Percentiles rank a stretch among this genome's conserved stretches.
phyloP scores from a whole-genome alignment of 805 yeast species.

The Candida fluviatilis region DNA sequence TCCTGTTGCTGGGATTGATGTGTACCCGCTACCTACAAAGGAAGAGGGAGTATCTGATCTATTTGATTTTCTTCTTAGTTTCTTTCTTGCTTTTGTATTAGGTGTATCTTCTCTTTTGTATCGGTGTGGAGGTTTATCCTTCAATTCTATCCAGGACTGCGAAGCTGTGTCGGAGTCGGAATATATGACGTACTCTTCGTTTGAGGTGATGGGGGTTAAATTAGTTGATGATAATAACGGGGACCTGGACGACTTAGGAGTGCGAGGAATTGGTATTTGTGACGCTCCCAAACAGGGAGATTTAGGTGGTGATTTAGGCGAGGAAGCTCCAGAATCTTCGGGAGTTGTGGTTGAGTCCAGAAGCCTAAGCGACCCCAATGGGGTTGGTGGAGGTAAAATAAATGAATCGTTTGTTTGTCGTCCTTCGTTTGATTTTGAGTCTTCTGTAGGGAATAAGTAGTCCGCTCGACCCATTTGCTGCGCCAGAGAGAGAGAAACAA shows the following conservation, averaged over 20 bases:
- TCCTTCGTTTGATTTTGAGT: not conserved
- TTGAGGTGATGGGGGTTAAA: conserved; percentile 18
- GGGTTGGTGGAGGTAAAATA: conserved; percentile 8
- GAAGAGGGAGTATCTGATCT: conserved; percentile 10
- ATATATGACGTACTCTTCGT: conserved; percentile 30
- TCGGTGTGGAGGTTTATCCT: conserved; percentile 4
- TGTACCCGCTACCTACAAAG: conserved; percentile 23
- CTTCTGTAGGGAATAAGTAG: not conserved
- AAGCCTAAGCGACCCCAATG: conserved; percentile 1
- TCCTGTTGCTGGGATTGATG: conserved; percentile 49
- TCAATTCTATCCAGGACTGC: conserved; percentile 23
- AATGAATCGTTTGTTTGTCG: conserved; percentile 5
- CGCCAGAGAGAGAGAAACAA: not conserved
- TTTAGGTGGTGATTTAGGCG: conserved; percentile 9
- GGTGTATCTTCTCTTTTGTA: conserved; percentile 13
- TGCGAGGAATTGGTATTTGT: conserved; percentile 19
- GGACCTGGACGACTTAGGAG: conserved; percentile 8
- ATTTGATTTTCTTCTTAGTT: conserved; percentile 19
- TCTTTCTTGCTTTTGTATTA: conserved; percentile 19
- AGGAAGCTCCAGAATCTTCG: not conserved
- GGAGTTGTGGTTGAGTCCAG: not conserved
- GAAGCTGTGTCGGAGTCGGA: conserved; percentile 35
- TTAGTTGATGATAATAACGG: conserved; percentile 17
- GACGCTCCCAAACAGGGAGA: conserved; percentile 20
- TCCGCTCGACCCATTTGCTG: not conserved